Evolutionary conservation across 2,329 filamentous ascomycete species (phyloP).

Genomic region (Clonostachys sp.): DNA sequence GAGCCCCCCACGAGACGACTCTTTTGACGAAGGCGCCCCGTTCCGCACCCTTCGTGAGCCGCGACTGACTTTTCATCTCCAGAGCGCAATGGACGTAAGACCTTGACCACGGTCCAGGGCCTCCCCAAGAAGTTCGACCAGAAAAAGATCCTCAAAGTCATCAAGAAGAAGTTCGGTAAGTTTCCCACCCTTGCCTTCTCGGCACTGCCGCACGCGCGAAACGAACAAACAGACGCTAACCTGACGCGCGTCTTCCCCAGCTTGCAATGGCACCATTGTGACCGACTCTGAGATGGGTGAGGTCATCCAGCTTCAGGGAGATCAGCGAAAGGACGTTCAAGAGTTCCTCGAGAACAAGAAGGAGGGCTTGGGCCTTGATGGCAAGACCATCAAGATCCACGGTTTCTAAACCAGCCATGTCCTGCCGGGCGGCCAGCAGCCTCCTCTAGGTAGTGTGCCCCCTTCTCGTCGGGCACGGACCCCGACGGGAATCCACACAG

Average conservation of each 20-base stretch:
- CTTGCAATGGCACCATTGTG: conserved; percentile 99
- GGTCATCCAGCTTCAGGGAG: conserved; percentile 99
- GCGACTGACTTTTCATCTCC: conserved; percentile 31
- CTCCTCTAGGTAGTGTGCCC: conserved; percentile 8
- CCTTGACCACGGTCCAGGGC: conserved; percentile 98
- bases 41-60: too few species aligned
- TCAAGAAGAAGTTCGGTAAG: conserved; percentile 98
- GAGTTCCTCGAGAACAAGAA: conserved; percentile 97
- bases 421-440: conserved; percentile 29
- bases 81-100: conserved; percentile 99
- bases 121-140: conserved; percentile 98
- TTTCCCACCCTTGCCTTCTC: conserved; percentile 2
- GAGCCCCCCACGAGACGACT: not conserved
- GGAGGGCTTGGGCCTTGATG: conserved; percentile 87
- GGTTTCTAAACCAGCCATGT: conserved; percentile 40
- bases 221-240: not conserved
- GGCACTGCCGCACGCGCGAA: not conserved
- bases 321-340: conserved; percentile 98
- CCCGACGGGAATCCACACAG: not conserved
- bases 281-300: conserved; percentile 95
- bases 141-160: conserved; percentile 99
- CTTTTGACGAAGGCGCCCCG: too few species aligned
- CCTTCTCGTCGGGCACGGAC: conserved; percentile 15
- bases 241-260: conserved; percentile 20
- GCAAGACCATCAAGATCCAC: conserved; percentile 92